These are phyloP conservation scores for Funneliformis mosseae DNA, from an alignment of 192 early-diverging fungal species.

Conservation along the genomic window DNA sequence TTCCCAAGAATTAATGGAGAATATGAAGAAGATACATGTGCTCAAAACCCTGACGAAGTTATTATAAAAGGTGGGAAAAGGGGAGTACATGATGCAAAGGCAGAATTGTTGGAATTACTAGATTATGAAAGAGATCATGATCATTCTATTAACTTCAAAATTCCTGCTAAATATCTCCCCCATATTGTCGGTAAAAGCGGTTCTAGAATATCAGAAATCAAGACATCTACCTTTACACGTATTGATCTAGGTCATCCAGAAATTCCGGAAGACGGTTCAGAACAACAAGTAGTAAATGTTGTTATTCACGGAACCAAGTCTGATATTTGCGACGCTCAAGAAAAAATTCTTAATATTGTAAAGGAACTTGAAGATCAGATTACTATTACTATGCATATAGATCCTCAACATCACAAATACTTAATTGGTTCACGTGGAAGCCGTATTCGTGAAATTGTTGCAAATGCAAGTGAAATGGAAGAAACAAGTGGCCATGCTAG, in stretches of 20 bases:
- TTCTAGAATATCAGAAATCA: slow-evolving; percentile 72
- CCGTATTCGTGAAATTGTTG: slow-evolving; percentile 65
- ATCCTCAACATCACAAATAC: slow-evolving; percentile 60
- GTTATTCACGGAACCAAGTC: slow-evolving; percentile 57
- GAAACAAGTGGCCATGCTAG: slow-evolving; percentile 52
- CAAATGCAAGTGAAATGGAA: slow-evolving; percentile 57
- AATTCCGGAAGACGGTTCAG: slow-evolving; percentile 41
- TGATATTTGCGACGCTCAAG: slow-evolving; percentile 57
- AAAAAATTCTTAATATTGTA: slow-evolving; percentile 60
- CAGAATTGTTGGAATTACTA: slow-evolving; percentile 79
- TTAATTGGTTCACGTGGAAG: slow-evolving; percentile 68
- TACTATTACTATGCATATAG: slow-evolving; percentile 52
- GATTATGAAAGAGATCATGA: slow-evolving; percentile 82
- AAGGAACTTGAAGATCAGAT: slow-evolving; percentile 61
- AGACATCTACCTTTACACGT: slow-evolving; percentile 67
- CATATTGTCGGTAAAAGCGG: slow-evolving; percentile 81
- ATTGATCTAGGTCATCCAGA: slow-evolving; percentile 68
- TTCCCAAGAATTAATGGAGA: slow-evolving; percentile 61
- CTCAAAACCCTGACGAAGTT: slow-evolving; percentile 66
- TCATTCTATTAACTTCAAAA: slow-evolving; percentile 62
- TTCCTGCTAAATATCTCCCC: slow-evolving; percentile 68
- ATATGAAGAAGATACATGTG: slow-evolving; percentile 55
- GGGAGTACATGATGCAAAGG: slow-evolving; percentile 77
- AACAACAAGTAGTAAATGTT: slow-evolving; percentile 48
- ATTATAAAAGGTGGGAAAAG: slow-evolving; percentile 81